Evolutionary conservation across 148 eudicot genomes (phyloP).

Genomic region (Selenicereus undatus): DNA sequence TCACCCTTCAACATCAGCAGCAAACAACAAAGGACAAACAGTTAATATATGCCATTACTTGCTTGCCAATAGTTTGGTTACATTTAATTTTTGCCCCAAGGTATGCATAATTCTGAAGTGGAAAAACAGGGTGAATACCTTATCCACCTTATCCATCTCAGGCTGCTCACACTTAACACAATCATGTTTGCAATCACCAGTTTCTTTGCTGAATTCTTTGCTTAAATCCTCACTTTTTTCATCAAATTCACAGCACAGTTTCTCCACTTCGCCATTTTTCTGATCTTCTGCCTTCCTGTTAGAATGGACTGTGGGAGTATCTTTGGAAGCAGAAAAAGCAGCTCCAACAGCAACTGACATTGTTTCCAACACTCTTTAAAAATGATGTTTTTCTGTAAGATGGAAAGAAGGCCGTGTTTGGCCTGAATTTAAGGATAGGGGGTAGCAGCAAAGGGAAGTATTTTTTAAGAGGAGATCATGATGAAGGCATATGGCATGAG

Average conservation of each 20-base stretch:
- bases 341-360: slow-evolving; percentile 29
- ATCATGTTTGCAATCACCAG: not conserved
- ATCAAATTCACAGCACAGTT: slow-evolving; percentile 14
- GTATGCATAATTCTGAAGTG: not conserved
- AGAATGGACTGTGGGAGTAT: slow-evolving; percentile 8
- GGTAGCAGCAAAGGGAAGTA: not conserved
- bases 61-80: too few relatives aligned
- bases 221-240: slow-evolving; percentile 25
- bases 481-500: slow-evolving; percentile 33
- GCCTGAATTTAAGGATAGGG: slow-evolving; percentile 13
- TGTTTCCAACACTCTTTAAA: not conserved
- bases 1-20: slow-evolving; percentile 21
- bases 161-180: slow-evolving; percentile 11
- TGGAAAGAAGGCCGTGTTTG: not conserved
- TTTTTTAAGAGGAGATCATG: slow-evolving; percentile 21
- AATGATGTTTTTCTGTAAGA: not conserved
- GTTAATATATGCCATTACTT: not conserved
- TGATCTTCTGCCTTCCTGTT: slow-evolving; percentile 25
- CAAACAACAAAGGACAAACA: not conserved
- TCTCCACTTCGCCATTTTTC: slow-evolving; percentile 7
- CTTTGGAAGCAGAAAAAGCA: slow-evolving; percentile 7
- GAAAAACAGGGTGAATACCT: slow-evolving; percentile 9
- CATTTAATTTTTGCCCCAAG: not conserved
- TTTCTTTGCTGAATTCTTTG: slow-evolving; percentile 18
- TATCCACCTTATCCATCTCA: slow-evolving; percentile 25